phyloP scores from a whole-genome alignment of 1,284 basidiomycete species.

The Malassezia vespertilionis region DNA sequence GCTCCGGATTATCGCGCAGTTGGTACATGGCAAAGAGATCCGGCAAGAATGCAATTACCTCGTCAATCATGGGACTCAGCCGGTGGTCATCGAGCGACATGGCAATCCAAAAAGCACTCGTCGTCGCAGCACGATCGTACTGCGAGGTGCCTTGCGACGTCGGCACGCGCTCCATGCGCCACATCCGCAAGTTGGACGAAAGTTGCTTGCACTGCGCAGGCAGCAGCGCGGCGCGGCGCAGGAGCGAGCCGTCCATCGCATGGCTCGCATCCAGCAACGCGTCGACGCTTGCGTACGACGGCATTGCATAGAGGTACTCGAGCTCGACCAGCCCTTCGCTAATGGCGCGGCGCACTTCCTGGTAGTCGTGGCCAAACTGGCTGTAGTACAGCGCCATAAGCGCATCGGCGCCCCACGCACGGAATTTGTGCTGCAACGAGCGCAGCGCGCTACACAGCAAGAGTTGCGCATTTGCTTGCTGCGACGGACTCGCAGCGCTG shows the following conservation, averaged over 20 bases:
- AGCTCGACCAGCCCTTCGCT: constrained; percentile 48
- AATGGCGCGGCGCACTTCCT: constrained; percentile 48
- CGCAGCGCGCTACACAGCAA: constrained; percentile 25
- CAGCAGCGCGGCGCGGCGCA: constrained; percentile 50
- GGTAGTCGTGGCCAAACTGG: constrained; percentile 42
- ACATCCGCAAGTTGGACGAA: constrained; percentile 32
- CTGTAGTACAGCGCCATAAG: constrained; percentile 36
- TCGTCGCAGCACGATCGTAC: constrained; percentile 40
- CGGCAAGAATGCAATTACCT: constrained; percentile 38
- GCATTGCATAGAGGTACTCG: constrained; percentile 53
- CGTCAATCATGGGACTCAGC: constrained; percentile 28
- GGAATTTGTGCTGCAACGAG: constrained; percentile 25
- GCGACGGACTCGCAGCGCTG: background rate
- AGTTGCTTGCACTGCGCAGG: constrained; percentile 53
- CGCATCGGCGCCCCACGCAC: constrained; percentile 25
- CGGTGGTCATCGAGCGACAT: constrained; percentile 43
- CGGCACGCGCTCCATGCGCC: constrained; percentile 45
- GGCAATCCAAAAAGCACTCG: constrained; percentile 37
- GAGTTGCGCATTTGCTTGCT: constrained; percentile 53
- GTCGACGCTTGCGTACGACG: constrained; percentile 60
- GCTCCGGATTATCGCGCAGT: constrained; percentile 42
- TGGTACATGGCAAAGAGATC: constrained; percentile 43
- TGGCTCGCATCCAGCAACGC: constrained; percentile 60
- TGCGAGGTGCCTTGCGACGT: constrained; percentile 46
- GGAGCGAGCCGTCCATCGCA: constrained; percentile 51